These are phyloP conservation scores for Chlorella ohadii DNA, from an alignment of 139 green algal genomes.

Conservation along the genomic window DNA sequence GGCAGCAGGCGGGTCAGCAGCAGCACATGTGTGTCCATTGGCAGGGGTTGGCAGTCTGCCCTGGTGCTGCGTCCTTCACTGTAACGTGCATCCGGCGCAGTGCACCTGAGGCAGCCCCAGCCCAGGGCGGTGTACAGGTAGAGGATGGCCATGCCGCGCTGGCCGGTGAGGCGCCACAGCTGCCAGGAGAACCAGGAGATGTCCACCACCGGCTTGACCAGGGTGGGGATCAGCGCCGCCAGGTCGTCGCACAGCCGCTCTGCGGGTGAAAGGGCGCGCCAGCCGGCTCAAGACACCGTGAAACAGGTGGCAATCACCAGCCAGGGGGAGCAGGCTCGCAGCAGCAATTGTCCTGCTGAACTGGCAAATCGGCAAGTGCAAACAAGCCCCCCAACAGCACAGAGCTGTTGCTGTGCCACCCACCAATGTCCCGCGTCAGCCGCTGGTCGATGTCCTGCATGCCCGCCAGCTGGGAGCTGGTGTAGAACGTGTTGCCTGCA, in stretches of 20 bases:
- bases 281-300: not conserved
- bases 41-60: too few species aligned
- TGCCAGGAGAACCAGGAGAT: slow-evolving; percentile 74
- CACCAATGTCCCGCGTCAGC: slow-evolving; percentile 67
- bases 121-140: slow-evolving; percentile 76
- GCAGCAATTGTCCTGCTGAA: too few species aligned
- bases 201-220: slow-evolving; percentile 82
- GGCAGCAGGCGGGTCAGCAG: not conserved
- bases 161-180: slow-evolving; percentile 67
- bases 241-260: slow-evolving; percentile 73
- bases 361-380: too few species aligned
- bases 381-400: too few species aligned
- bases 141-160: slow-evolving; percentile 66
- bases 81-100: too few species aligned
- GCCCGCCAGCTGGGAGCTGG: slow-evolving; percentile 56
- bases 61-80: too few species aligned
- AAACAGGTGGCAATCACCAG: too few species aligned
- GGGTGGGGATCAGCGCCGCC: slow-evolving; percentile 69
- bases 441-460: slow-evolving; percentile 71
- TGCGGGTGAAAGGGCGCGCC: not conserved
- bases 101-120: slow-evolving; percentile 55
- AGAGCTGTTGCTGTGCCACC: not conserved
- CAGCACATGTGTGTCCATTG: too few species aligned
- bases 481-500: slow-evolving; percentile 66
- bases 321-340: too few species aligned